Percentiles rank a stretch among this genome's conserved stretches.
Conservation (phyloP, 176 grass and related monocot genomes). For the Musa acuminata region DNA sequence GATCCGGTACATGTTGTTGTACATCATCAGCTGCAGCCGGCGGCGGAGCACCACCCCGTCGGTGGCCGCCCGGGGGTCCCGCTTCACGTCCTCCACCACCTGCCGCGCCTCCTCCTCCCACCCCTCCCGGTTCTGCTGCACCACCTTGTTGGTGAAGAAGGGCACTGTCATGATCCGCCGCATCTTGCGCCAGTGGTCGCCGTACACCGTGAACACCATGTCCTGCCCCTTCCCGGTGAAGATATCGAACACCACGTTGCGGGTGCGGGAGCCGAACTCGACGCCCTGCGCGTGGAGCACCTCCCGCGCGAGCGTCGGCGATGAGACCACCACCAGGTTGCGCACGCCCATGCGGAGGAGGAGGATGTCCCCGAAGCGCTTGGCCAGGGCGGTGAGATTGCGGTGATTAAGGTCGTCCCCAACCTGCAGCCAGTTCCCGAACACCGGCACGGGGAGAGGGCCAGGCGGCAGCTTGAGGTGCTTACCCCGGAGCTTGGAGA, state of each 20-base stretch:
- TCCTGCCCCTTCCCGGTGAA: constrained; percentile 89
- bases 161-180: constrained; percentile 92
- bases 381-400: constrained; percentile 57
- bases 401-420: constrained; percentile 92
- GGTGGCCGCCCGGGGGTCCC: constrained; percentile 28
- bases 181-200: constrained; percentile 99
- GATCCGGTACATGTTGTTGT: constrained; percentile 99
- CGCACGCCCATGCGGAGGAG: constrained; percentile 85
- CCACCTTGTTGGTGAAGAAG: constrained; percentile 89
- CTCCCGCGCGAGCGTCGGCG: constrained; percentile 68
- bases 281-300: constrained; percentile 94
- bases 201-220: constrained; percentile 95
- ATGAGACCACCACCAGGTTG: constrained; percentile 84
- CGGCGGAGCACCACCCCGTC: constrained; percentile 49
- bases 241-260: constrained; percentile 96
- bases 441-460: constrained; percentile 46
- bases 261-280: constrained; percentile 93
- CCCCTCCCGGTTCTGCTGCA: constrained; percentile 58
- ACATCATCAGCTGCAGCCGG: constrained; percentile 89
- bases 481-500: constrained; percentile 66
- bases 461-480: constrained; percentile 52
- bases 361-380: constrained; percentile 72
- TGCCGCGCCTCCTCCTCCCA: constrained; percentile 84
- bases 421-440: constrained; percentile 94
- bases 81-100: constrained; percentile 61